Evolutionary conservation across 2,329 filamentous ascomycete species (phyloP), one percentile per base, ranked within the genome.

Genomic region (Aspergillus chevalieri): DNA sequence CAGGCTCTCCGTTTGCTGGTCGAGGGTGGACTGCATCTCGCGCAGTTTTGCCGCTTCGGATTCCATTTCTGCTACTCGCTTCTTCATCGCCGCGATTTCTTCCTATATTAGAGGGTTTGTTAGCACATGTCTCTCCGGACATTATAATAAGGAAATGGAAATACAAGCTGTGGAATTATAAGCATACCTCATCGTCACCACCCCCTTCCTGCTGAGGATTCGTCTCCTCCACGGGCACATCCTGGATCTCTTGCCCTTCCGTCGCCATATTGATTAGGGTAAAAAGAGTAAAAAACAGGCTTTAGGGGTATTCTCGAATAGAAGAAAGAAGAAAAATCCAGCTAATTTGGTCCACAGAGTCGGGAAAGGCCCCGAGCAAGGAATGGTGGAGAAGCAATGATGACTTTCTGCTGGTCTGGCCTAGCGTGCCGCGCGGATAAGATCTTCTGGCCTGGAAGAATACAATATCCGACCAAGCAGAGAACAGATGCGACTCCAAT

Each of bases 71-170:
- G 86, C 87, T 55, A 93, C 87, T 59, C 87, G 81, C 63, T 81
- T 81, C 78, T 92, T 93, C 88, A 93, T 93, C 51, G 86, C 87
- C 53, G 83, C 83, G 63, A 93, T 92, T 71, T 93, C 88, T 78
- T 92, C 79, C 79, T 82, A 51, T 46, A 47, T 22, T 2, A 4
- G 26, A 30, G 26, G 4, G 26, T 12, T 30, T 30, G 3, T 30
- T 30, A 30, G 26, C 26, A 30, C 26, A 12, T 30, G 10, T 12
- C 26, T 30, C 12, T 30, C 26, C 10, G 10, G 26, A 5, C 10
- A 30, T 30, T 12, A 12, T 12, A 30, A 2, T 12, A 30, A 30
- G 10, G 26, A 30, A 43, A 38, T 12, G 19, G 36, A 5, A 5
- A 9, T 21, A 41, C 4, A 41, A 30, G 9, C 36, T 2, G 3